Conservation (phyloP, 305 asterid genomes). For the Fraxinus latifolia region DNA sequence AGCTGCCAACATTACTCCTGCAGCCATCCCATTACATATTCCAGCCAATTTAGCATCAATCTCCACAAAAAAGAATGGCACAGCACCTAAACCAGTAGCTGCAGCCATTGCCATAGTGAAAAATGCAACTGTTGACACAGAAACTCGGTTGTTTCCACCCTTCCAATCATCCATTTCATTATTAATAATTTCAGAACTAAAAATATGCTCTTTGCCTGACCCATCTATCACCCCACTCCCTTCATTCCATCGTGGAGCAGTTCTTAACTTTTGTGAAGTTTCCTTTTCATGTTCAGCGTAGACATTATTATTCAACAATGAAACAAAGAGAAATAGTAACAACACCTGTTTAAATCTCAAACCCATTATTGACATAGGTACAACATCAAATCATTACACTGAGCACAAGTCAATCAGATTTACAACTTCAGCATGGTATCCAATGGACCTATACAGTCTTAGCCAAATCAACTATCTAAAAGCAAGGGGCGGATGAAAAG, state of each 20-base stretch:
- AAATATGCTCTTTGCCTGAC: slow-evolving; percentile 64
- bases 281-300: slow-evolving; percentile 41
- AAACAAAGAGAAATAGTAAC: slow-evolving; percentile 40
- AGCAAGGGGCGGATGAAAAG: slow-evolving; percentile 12
- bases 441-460: neutral
- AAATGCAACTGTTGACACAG: slow-evolving; percentile 81
- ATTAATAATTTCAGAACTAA: slow-evolving; percentile 35
- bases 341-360: slow-evolving; percentile 36
- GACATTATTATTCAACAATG: slow-evolving; percentile 31
- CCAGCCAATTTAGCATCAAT: slow-evolving; percentile 97
- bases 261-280: slow-evolving; percentile 39
- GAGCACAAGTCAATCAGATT: slow-evolving; percentile 16
- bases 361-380: slow-evolving; percentile 36
- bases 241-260: slow-evolving; percentile 62
- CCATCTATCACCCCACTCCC: slow-evolving; percentile 77
- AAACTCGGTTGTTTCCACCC: slow-evolving; percentile 55
- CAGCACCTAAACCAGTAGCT: slow-evolving; percentile 94
- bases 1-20: slow-evolving; percentile 97
- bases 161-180: slow-evolving; percentile 42
- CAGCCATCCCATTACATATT: slow-evolving; percentile 97
- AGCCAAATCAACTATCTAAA: slow-evolving; percentile 6
- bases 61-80: slow-evolving; percentile 92
- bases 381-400: slow-evolving; percentile 20
- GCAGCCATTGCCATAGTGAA: slow-evolving; percentile 93
- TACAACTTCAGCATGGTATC: slow-evolving; percentile 8